Base-by-base conservation (phyloP, 352 stramenopile species). In the Pythium sp. region DNA sequence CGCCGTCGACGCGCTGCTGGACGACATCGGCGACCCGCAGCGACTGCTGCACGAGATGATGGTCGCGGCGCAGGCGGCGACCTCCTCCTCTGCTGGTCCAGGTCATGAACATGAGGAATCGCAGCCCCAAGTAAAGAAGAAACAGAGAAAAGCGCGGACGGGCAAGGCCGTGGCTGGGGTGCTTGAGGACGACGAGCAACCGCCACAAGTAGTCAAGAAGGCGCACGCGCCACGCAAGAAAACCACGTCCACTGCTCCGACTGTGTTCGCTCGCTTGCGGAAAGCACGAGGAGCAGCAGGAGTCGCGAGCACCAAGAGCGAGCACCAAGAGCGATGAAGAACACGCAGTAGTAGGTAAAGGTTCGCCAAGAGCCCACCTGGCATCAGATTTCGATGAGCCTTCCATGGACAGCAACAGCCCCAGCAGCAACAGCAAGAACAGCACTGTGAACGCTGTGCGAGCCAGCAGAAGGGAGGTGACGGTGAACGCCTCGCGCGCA, bases 401-500 rank as follows among this genome's bases (percentile, higher is more conserved):
- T n/a, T n/a, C 41, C 41, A 20, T 49, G 18, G 41, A 9, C 15
- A 22, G 41, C 41, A 20, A 14, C 12, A 46, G 38, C 7, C 14
- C 12, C 38, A 46, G 38, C 14, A 46, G 11, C 38, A 46, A 18
- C 3, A 46, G 38, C 38, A 46, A 46, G 12, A 46, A 47, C 15
- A 7, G 41, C 7, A 55, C 47, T 28, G 2, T 12, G n/a, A 55
- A 15, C 3, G 47, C 47, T n/a, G 14, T 20, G 47, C 3, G 2
- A 28, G n/a, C 2, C 8, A 11, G 1, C 7, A 49, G 41, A 22
- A 7, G 32, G 26, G 28, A 36, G 20, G 36, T 43, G 4, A 22
- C 57, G 36, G 34, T 43, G 12, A 86, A 86, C 68, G 76, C 78
- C 62, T 83, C 78, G 0, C 63, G 78, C 4, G 82, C 82, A 58